Evolutionary conservation across 805 yeast genomes (phyloP).

Genomic region (Myxozyma neglecta): DNA sequence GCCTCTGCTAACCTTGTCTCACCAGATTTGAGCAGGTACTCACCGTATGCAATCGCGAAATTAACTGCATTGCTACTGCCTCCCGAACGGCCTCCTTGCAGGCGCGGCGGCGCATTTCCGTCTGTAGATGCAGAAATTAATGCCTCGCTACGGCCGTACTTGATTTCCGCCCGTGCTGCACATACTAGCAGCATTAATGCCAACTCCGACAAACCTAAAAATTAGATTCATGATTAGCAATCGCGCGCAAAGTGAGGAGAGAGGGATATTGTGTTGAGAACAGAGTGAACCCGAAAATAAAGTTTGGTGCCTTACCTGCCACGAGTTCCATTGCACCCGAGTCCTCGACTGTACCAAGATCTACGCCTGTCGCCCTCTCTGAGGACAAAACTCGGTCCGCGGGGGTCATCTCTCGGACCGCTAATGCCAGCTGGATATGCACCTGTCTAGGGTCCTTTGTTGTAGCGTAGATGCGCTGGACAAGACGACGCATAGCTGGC

Average conservation of each 20-base stretch:
- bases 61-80: slow-evolving; percentile 53
- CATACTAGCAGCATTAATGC: slow-evolving; percentile 72
- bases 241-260: neutral
- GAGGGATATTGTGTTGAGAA: neutral
- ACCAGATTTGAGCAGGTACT: slow-evolving; percentile 49
- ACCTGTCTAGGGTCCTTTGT: slow-evolving; percentile 17
- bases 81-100: slow-evolving; percentile 40
- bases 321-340: slow-evolving; percentile 13
- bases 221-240: neutral
- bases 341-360: slow-evolving; percentile 5
- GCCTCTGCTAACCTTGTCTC: slow-evolving; percentile 35
- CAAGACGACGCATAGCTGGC: neutral
- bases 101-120: neutral
- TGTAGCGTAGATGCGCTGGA: slow-evolving; percentile 16
- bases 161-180: slow-evolving; percentile 69
- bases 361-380: neutral
- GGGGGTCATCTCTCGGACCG: slow-evolving; percentile 4
- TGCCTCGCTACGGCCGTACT: slow-evolving; percentile 38
- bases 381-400: slow-evolving; percentile 1
- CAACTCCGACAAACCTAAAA: slow-evolving; percentile 58
- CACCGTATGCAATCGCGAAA: slow-evolving; percentile 74
- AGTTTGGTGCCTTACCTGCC: slow-evolving; percentile 1
- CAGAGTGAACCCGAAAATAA: too few relatives aligned
- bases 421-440: slow-evolving; percentile 2
- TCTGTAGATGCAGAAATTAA: neutral